These are phyloP conservation scores for Nitzschia sp. DNA, from an alignment of 108 stramenopile species.

Conservation along the genomic window DNA sequence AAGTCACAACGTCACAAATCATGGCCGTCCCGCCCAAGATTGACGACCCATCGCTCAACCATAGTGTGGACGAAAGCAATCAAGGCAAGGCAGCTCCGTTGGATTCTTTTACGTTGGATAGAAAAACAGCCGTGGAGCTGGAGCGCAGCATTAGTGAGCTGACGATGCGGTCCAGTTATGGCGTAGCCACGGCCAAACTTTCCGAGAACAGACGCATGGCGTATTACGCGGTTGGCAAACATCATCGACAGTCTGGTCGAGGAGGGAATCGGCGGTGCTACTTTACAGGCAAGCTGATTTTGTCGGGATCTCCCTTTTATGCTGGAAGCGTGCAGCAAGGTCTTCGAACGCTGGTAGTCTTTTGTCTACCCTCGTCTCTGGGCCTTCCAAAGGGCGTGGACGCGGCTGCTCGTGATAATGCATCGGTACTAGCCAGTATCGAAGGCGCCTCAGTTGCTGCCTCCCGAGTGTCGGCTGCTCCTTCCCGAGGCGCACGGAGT, in stretches of 20 bases:
- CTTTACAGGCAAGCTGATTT: slow-evolving; percentile 75
- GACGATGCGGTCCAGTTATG: slow-evolving; percentile 75
- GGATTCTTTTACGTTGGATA: slow-evolving; percentile 34
- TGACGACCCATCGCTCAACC: neutral
- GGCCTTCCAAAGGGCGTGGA: slow-evolving; percentile 48
- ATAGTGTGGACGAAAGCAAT: neutral
- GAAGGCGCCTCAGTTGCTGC: slow-evolving; percentile 1
- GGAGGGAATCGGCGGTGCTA: slow-evolving; percentile 84
- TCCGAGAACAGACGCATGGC: slow-evolving; percentile 78
- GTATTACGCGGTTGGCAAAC: slow-evolving; percentile 86
- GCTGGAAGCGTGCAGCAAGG: slow-evolving; percentile 85
- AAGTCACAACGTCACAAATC: slow-evolving; percentile 35
- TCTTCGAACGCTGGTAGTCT: slow-evolving; percentile 82
- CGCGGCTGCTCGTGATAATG: neutral
- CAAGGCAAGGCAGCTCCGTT: slow-evolving; percentile 16
- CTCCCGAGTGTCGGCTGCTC: neutral
- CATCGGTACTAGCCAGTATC: neutral
- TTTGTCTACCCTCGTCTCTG: slow-evolving; percentile 80
- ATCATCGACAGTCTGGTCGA: slow-evolving; percentile 46
- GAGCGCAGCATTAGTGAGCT: slow-evolving; percentile 74
- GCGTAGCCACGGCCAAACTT: slow-evolving; percentile 34
- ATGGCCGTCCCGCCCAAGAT: slow-evolving; percentile 8
- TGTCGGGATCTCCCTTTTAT: slow-evolving; percentile 75
- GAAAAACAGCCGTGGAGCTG: slow-evolving; percentile 34
- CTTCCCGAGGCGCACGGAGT: neutral